These are phyloP conservation scores for Phytopythium oedochilum DNA, from an alignment of 352 stramenopile genomes.

Conservation along the genomic window DNA sequence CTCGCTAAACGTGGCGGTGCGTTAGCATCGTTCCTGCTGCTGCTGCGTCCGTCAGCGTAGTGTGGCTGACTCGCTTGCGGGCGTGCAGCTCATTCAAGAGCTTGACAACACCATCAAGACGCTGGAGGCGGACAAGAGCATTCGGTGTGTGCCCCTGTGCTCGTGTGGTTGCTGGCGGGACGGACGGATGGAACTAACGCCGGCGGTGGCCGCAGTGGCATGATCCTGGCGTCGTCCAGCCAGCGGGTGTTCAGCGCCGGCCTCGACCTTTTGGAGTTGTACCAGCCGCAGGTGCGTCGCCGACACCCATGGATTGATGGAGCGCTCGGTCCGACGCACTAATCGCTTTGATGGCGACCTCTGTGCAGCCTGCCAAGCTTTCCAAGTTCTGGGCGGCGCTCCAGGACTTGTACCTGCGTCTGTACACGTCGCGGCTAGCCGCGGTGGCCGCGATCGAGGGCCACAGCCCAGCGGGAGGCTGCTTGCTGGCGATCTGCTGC, in stretches of 20 bases:
- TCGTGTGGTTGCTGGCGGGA: too few relatives aligned
- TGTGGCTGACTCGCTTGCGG: neutral
- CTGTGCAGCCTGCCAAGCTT: slow-evolving; percentile 41
- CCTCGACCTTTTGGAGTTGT: slow-evolving; percentile 92
- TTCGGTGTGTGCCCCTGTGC: slow-evolving; percentile 40
- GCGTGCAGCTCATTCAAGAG: slow-evolving; percentile 54
- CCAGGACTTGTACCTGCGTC: slow-evolving; percentile 90
- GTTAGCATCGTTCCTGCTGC: neutral
- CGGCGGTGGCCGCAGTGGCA: slow-evolving; percentile 27
- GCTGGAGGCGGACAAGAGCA: slow-evolving; percentile 67
- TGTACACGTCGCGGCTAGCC: slow-evolving; percentile 90
- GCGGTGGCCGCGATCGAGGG: slow-evolving; percentile 89
- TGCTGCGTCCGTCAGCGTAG: neutral
- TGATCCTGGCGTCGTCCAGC: slow-evolving; percentile 77
- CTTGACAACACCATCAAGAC: slow-evolving; percentile 65
- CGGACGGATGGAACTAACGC: too few relatives aligned
- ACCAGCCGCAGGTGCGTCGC: slow-evolving; percentile 65
- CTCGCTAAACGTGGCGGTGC: slow-evolving; percentile 70
- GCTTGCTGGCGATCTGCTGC: slow-evolving; percentile 92
- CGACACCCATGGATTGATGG: too few relatives aligned
- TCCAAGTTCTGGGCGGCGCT: slow-evolving; percentile 90
- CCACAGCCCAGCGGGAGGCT: slow-evolving; percentile 91
- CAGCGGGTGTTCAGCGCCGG: slow-evolving; percentile 89
- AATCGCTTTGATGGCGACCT: neutral
- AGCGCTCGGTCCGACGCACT: neutral